A percentile compares a stretch with the other conserved stretches of the same genome.
Conservation (phyloP, 495 filamentous ascomycete genomes). For the Penicillium coffeae region DNA sequence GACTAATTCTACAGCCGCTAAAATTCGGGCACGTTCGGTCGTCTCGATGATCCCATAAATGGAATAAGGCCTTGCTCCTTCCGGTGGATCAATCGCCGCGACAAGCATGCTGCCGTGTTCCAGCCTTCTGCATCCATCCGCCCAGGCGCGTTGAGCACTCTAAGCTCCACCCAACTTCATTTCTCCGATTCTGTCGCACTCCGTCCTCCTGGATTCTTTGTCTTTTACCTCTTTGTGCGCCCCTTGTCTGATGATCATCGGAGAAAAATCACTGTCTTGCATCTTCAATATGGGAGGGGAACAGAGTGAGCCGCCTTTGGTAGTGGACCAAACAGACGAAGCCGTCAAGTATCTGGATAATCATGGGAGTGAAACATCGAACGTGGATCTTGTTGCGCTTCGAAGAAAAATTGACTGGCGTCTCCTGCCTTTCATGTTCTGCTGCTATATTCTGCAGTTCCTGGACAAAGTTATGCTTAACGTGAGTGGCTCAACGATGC, state of each 20-base stretch:
- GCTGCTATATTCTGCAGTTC: conserved; percentile 61
- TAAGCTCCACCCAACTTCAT: no score
- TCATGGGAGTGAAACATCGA: conserved; percentile 6
- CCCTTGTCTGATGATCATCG: background rate
- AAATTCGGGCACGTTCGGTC: no score
- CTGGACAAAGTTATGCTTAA: conserved; percentile 65
- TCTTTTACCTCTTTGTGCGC: background rate
- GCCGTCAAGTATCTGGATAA: conserved; percentile 34
- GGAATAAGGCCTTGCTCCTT: no score
- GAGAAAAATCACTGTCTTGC: background rate
- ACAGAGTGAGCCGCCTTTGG: conserved; percentile 4
- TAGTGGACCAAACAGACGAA: conserved; percentile 27
- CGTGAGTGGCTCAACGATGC: conserved; percentile 23
- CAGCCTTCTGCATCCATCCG: no score
- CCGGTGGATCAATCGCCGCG: no score
- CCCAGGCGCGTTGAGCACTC: no score
- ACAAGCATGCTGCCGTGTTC: no score
- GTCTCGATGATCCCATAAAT: no score
- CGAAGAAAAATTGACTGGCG: conserved; percentile 46
- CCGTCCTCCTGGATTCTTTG: background rate
- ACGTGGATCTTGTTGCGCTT: conserved; percentile 16
- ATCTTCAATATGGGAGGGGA: conserved; percentile 12
- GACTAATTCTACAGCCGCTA: no score
- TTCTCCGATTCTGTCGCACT: background rate
- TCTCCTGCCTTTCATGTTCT: conserved; percentile 56